A percentile compares a stretch with the other conserved stretches of the same genome.
Evolutionary conservation across 164 flowering plant genomes (phyloP).

Genomic region (Chloranthus sessilifolius): DNA sequence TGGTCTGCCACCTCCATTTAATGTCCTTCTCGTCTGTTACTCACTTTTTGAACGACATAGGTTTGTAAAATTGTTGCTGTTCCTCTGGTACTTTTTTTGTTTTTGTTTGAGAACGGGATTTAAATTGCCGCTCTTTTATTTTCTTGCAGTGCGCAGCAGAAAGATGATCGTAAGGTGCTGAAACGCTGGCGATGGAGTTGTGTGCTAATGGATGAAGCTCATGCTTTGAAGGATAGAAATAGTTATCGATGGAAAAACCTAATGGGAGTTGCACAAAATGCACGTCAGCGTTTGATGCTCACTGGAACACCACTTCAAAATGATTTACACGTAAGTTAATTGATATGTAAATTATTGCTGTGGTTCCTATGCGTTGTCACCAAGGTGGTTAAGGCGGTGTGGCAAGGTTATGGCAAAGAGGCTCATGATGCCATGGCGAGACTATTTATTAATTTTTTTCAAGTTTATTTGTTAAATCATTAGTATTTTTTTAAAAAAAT

Average conservation of each 20-base stretch:
- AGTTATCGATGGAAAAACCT: slow-evolving; percentile 96
- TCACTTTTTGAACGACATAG: slow-evolving; percentile 96
- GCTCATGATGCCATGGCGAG: too few relatives aligned
- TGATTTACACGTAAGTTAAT: slow-evolving; percentile 73
- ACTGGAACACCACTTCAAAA: slow-evolving; percentile 98
- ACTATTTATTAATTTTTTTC: too few relatives aligned
- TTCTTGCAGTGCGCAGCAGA: slow-evolving; percentile 73
- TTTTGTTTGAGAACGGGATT: too few relatives aligned
- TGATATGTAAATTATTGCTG: too few relatives aligned
- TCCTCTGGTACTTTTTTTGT: neutral
- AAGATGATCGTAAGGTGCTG: slow-evolving; percentile 88
- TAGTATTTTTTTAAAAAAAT: too few relatives aligned
- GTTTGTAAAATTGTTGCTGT: slow-evolving; percentile 27
- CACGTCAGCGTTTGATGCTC: slow-evolving; percentile 88
- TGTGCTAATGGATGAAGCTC: slow-evolving; percentile 97
- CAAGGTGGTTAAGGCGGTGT: too few relatives aligned
- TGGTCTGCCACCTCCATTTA: slow-evolving; percentile 81
- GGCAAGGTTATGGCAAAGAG: too few relatives aligned
- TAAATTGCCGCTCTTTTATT: neutral
- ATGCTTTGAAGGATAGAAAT: slow-evolving; percentile 90
- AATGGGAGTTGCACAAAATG: slow-evolving; percentile 84
- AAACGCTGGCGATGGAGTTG: slow-evolving; percentile 94
- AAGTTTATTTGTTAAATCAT: too few relatives aligned
- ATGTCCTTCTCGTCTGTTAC: slow-evolving; percentile 90
- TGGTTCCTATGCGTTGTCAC: too few relatives aligned